Evolutionary conservation across 768 basidiomycete genomes (phyloP), one percentile per base, ranked within the genome.

Genomic region (Trametes cubensis): DNA sequence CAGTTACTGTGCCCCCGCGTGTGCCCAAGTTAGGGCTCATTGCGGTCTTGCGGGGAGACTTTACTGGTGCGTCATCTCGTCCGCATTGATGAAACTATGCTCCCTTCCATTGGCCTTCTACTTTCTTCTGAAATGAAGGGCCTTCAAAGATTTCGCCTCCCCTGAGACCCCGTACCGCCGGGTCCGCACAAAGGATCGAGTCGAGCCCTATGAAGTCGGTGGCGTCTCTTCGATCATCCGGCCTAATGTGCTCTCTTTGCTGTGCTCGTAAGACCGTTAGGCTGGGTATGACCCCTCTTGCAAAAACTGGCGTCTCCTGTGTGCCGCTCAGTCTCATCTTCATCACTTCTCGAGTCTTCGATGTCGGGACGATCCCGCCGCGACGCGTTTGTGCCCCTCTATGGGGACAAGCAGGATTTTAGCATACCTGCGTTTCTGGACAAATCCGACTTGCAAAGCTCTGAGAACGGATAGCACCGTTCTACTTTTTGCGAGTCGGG

Each of bases 61-160:
- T 57, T 41, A 30, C 51, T 18, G 61, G 61, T 62, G 55, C 56
- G 61, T 62, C 56, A 47, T 62, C 10, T 28, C n/a, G 18, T 26
- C 6, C 26, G 6, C 23, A 2, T 34, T 34, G 34, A 34, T 34
- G 34, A 34, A 34, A 34, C 34, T 34, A 34, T 34, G 34, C 34
- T 2, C 34, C 10, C 34, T 34, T 34, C 34, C 34, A 34, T 34
- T 34, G 10, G 34, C 10, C 34, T 34, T 34, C 34, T 34, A 34
- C 34, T 34, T 34, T 6, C 34, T 34, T 34, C 34, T 34, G 34
- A 34, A 34, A 34, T 34, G 34, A 34, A 34, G 34, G 34, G 10
- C 34, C 34, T 34, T 11, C 4, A 10, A 34, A 34, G 46, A 25
- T 17, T 26, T 28, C 11, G 10, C 8, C 48, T 26, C 28, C 23